phyloP scores from a whole-genome alignment of 75 land plant species.

The Cunninghamia lanceolata region DNA sequence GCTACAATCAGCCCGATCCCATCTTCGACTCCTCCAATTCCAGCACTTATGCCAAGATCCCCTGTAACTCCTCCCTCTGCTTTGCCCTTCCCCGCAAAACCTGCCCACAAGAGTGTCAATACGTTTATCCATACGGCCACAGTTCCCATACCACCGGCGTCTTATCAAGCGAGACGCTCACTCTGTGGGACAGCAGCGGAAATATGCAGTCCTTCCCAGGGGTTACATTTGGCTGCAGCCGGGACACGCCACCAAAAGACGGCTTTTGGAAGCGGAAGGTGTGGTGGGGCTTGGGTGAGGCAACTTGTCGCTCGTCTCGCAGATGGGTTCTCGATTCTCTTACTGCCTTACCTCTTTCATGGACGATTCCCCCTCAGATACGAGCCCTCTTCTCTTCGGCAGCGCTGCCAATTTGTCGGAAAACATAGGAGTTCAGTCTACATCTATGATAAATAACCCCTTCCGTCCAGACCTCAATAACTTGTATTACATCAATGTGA shows the following conservation, averaged over 20 bases:
- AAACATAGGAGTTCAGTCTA: not conserved
- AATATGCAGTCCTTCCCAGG: not conserved
- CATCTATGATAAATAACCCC: constrained; percentile 10
- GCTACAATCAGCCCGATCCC: constrained; percentile 34
- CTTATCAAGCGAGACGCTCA: constrained; percentile 24
- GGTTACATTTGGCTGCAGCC: constrained; percentile 31
- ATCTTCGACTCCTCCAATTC: constrained; percentile 40
- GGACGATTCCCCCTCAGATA: too few species aligned
- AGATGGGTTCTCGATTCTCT: constrained; percentile 21
- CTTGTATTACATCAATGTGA: constrained; percentile 25
- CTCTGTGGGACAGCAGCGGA: constrained; percentile 10
- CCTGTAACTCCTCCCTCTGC: constrained; percentile 33
- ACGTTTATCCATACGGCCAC: constrained; percentile 30
- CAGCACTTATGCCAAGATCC: constrained; percentile 32
- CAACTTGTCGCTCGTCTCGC: constrained; percentile 39
- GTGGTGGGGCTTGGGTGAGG: constrained; percentile 39
- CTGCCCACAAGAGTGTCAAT: constrained; percentile 11
- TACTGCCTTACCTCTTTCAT: too few species aligned
- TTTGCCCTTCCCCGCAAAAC: not conserved
- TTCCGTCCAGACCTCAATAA: not conserved
- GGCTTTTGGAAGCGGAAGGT: constrained; percentile 9
- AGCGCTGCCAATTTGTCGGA: constrained; percentile 6
- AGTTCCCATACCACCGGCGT: constrained; percentile 19
- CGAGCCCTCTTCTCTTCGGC: constrained; percentile 13
- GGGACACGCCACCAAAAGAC: constrained; percentile 1